Evolutionary conservation across 2,329 filamentous ascomycete species (phyloP), one percentile per base, ranked within the genome.

Genomic region (Curvularia sp.): DNA sequence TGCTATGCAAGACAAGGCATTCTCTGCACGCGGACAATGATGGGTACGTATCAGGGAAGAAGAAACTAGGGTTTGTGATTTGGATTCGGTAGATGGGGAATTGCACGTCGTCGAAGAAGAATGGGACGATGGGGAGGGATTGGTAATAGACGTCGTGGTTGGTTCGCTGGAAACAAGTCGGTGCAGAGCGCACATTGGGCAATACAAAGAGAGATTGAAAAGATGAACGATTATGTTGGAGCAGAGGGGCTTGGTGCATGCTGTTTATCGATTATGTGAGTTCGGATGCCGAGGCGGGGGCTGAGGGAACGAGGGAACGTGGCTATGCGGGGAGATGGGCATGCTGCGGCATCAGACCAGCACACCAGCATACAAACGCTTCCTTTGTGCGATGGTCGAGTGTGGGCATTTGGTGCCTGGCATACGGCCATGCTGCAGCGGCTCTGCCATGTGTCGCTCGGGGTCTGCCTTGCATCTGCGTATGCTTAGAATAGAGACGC

Each of bases 211-310:
- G 25, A 12, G 9, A 9, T 21, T 30, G 43, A 30, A 12, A 46
- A 32, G 27, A 32, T 12, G 9, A 3, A 18, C 13, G 61, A 55
- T 38, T 13, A 28, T 48, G 53, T 45, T 23, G 32, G 25, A 23
- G 45, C 36, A 28, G 23, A 46, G 50, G 53, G 41, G 50, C 53
- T 57, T 43, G 55, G 52, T 59, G 56, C 49, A 63, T 66, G 57
- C 53, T 50, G 53, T 63, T 59, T 59, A 63, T 65, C 57, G 62
- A 65, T 63, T 60, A 23, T 59, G 41, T 34, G 36, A 45, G 47
- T 56, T 66, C 61, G 64, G 61, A 59, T 36, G 64, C 64, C 64
- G 64, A 67, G 57, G 56, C 52, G 57, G 62, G 51, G 57, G 59
- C 64, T 65, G 61, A 56, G 64, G 32, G 43, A 18, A 49, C 47